Percentiles rank a stretch among this genome's conserved stretches.
Conservation (phyloP, 495 filamentous ascomycete species). For the Penicillium antarcticum region DNA sequence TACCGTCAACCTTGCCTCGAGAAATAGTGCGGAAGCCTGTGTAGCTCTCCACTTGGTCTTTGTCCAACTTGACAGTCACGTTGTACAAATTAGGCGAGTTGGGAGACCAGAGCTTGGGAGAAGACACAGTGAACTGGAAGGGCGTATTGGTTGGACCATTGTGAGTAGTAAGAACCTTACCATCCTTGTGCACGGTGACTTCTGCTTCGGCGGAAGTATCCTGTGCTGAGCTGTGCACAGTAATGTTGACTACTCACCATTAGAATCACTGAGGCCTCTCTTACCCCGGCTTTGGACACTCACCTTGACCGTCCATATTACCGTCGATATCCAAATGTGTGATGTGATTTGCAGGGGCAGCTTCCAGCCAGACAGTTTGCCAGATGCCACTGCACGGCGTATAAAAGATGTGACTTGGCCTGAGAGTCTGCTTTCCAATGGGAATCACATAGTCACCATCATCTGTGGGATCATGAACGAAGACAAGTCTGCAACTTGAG, state of each 20-base stretch:
- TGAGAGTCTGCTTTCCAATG: slow-evolving; percentile 60
- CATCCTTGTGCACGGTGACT: slow-evolving; percentile 42
- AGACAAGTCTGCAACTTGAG: slow-evolving; percentile 46
- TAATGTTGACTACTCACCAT: slow-evolving; percentile 44
- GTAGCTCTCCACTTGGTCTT: slow-evolving; percentile 57
- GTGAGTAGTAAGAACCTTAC: slow-evolving; percentile 35
- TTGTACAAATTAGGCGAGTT: slow-evolving; percentile 61
- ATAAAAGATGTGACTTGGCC: slow-evolving; percentile 65
- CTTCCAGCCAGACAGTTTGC: slow-evolving; percentile 67
- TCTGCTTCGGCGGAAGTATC: slow-evolving; percentile 31
- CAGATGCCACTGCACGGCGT: slow-evolving; percentile 67
- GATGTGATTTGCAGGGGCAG: slow-evolving; percentile 53
- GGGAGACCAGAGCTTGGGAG: slow-evolving; percentile 57
- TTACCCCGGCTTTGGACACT: slow-evolving; percentile 2
- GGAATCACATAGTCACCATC: slow-evolving; percentile 51
- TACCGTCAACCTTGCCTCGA: slow-evolving; percentile 49
- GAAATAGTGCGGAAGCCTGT: slow-evolving; percentile 65
- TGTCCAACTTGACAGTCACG: slow-evolving; percentile 51
- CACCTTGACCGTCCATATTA: slow-evolving; percentile 59
- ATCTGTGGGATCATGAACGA: slow-evolving; percentile 65
- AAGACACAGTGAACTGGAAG: slow-evolving; percentile 51
- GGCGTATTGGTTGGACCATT: slow-evolving; percentile 38
- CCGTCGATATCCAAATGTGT: slow-evolving; percentile 52
- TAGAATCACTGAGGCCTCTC: slow-evolving; percentile 4
- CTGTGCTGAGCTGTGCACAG: slow-evolving; percentile 38